Conservation (phyloP, 225 moss, liverwort and hornwort genomes). For the Pseudoscleropodium purum region DNA sequence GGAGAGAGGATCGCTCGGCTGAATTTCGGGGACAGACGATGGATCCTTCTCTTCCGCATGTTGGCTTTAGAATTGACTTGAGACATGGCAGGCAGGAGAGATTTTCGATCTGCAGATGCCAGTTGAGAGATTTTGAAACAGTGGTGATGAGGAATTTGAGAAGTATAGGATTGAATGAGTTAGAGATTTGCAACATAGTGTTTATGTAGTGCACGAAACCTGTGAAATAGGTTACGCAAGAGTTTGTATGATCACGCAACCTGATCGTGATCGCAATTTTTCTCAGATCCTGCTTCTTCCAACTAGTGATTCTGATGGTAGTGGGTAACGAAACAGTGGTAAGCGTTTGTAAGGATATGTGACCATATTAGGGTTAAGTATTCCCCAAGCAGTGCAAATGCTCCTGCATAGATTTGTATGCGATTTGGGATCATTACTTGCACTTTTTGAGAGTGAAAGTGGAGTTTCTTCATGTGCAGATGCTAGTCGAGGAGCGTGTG, state of each 20-base stretch:
- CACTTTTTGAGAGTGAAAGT: not conserved
- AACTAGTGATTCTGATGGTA: not conserved
- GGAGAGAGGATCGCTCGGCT: not conserved
- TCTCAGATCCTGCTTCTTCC: not conserved
- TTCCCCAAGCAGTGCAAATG: not conserved
- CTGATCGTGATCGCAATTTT: not conserved
- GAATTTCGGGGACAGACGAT: not conserved
- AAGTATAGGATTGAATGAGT: not conserved
- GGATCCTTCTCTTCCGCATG: not conserved
- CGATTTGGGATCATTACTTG: not conserved
- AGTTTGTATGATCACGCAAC: not conserved
- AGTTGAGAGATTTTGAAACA: not conserved
- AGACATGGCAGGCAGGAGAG: not conserved
- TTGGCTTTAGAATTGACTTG: not conserved
- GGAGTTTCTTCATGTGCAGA: not conserved
- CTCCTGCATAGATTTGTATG: not conserved
- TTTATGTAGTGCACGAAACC: not conserved
- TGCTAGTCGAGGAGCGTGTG: slow-evolving; percentile 18
- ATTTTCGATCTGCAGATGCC: not conserved
- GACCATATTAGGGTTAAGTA: not conserved
- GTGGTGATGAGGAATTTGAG: not conserved
- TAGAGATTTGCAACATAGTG: not conserved
- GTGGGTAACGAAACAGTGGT: not conserved
- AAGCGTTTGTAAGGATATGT: not conserved
- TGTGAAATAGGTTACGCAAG: not conserved